phyloP scores from a whole-genome alignment of 768 basidiomycete genomes.

The Trametes meyenii region DNA sequence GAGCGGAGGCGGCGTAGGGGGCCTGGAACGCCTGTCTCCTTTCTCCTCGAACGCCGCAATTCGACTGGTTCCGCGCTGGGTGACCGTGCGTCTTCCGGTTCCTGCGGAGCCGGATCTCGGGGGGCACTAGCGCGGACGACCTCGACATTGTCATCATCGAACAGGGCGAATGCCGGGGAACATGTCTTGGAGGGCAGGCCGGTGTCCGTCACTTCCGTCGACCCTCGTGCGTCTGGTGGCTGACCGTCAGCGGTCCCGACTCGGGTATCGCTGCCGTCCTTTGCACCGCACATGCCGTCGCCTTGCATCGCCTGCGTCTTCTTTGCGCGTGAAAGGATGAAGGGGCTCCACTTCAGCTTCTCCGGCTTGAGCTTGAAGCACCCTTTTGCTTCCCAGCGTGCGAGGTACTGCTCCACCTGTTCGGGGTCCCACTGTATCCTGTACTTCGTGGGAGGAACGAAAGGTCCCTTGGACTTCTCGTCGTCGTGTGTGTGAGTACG shows the following conservation, averaged over 20 bases:
- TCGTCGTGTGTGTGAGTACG: conserved; percentile 54
- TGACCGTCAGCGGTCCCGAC: conserved; percentile 4
- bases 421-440: conserved; percentile 73
- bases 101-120: neutral
- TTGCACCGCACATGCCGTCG: conserved; percentile 1
- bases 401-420: conserved; percentile 65
- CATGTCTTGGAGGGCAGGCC: conserved; percentile 8
- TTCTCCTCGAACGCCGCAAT: conserved; percentile 10
- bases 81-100: conserved; percentile 4
- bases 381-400: conserved; percentile 75
- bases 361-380: conserved; percentile 79
- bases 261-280: neutral
- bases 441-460: conserved; percentile 70
- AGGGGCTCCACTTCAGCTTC: conserved; percentile 93
- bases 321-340: conserved; percentile 61
- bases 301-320: conserved; percentile 30
- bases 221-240: neutral
- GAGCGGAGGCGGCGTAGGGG: conserved; percentile 19
- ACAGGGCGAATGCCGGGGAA: conserved; percentile 30
- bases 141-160: conserved; percentile 36
- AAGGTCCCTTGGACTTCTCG: conserved; percentile 51
- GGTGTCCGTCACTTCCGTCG: neutral
- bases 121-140: conserved; percentile 21
- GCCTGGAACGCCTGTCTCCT: conserved; percentile 6
- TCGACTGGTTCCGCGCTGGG: conserved; percentile 13